Percentiles rank a stretch among this genome's conserved stretches.
Evolutionary conservation across 2,329 filamentous ascomycete genomes (phyloP).

Genomic region (Ceratocystis eucalypticola): DNA sequence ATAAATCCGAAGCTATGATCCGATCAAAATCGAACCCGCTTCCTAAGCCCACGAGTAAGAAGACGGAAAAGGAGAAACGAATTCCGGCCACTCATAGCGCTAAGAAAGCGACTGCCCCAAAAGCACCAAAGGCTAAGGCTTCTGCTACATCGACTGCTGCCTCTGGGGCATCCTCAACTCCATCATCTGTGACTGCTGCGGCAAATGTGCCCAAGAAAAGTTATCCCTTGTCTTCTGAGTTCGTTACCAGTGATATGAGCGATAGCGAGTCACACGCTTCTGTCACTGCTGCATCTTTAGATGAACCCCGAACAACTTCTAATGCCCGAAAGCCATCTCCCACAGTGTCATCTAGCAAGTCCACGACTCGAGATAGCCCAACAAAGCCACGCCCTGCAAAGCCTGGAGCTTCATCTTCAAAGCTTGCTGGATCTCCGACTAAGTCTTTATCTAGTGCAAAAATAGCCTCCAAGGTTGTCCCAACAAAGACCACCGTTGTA

Average conservation of each 20-base stretch:
- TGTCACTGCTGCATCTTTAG: constrained; percentile 5
- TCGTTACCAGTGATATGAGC: constrained; percentile 41
- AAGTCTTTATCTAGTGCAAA: constrained; percentile 13
- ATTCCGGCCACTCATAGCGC: constrained; percentile 27
- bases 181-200: constrained; percentile 3
- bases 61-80: constrained; percentile 41
- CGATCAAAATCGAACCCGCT: constrained; percentile 40
- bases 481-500: neutral
- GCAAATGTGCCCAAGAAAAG: constrained; percentile 26
- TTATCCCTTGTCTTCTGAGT: constrained; percentile 41
- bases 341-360: neutral
- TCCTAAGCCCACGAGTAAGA: constrained; percentile 43
- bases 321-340: constrained; percentile 15
- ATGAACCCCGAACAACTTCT: constrained; percentile 6
- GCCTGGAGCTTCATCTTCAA: neutral
- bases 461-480: constrained; percentile 24
- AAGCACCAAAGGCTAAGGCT: constrained; percentile 12
- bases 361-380: constrained; percentile 12
- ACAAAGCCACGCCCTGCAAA: constrained; percentile 9
- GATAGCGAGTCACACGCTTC: constrained; percentile 37
- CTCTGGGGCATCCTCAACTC: neutral
- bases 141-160: neutral
- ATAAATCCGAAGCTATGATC: constrained; percentile 27
- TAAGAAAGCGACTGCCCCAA: constrained; percentile 25
- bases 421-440: neutral